Conservation (phyloP, 257 asterid species). For the Anisodus acutangulus region DNA sequence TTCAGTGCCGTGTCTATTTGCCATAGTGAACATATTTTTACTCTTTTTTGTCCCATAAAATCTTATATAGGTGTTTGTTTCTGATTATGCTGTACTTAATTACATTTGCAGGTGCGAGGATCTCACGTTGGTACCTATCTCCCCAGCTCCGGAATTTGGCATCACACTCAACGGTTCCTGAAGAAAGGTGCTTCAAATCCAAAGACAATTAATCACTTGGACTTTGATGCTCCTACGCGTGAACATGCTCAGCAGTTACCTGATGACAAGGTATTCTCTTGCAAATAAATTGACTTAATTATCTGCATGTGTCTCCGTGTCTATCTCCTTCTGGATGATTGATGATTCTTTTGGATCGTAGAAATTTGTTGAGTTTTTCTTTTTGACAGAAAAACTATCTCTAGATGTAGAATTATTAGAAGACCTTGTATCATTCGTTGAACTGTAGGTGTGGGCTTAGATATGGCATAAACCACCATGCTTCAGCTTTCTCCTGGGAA, state of each 20-base stretch:
- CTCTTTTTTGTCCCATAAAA: not conserved
- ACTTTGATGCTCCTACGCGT: conserved; percentile 99
- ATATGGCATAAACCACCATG: not conserved
- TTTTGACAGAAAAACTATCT: not conserved
- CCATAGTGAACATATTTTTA: not conserved
- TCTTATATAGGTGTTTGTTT: not conserved
- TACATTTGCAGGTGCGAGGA: conserved; percentile 71
- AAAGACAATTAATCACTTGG: conserved; percentile 90
- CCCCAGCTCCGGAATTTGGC: conserved; percentile 95
- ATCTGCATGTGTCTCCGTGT: conserved; percentile 33
- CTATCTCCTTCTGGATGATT: conserved; percentile 23
- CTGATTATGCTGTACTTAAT: not conserved
- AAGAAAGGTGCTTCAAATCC: conserved; percentile 70
- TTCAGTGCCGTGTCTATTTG: not conserved
- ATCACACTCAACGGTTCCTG: conserved; percentile 84
- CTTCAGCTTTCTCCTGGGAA: conserved; percentile 6
- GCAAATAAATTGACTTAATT: conserved; percentile 33
- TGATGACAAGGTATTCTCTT: conserved; percentile 79
- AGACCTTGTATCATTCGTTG: not conserved
- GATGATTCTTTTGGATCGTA: not conserved
- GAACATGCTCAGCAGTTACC: conserved; percentile 86
- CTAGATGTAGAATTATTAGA: not conserved
- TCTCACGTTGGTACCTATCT: conserved; percentile 96
- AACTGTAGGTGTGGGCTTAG: not conserved
- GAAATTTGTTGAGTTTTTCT: not conserved